phyloP scores from a whole-genome alignment of 306 rosid genomes.

The Prinsepia uniflora region DNA sequence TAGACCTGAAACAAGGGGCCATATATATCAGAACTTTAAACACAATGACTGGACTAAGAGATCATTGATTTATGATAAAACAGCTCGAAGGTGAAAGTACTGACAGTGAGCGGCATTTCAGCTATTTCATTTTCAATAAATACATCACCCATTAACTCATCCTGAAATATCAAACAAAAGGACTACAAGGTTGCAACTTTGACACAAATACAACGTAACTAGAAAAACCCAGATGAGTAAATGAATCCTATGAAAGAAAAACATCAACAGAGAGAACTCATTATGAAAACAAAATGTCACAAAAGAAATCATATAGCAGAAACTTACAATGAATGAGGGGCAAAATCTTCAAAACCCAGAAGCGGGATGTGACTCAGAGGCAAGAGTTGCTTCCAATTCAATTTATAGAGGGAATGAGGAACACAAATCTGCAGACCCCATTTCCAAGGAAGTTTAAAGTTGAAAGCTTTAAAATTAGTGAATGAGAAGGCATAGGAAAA shows the following conservation, averaged over 20 bases:
- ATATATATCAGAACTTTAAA: constrained; percentile 12
- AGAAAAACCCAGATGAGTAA: constrained; percentile 14
- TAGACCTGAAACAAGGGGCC: constrained; percentile 34
- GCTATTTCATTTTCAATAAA: constrained; percentile 18
- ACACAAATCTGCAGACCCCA: constrained; percentile 13
- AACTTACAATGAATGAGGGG: constrained; percentile 25
- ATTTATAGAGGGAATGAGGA: constrained; percentile 17
- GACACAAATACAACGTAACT: constrained; percentile 1
- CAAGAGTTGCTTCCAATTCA: constrained; percentile 7
- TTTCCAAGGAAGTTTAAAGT: constrained; percentile 21
- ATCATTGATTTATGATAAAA: neutral
- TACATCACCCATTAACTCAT: constrained; percentile 30
- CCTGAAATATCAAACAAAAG: constrained; percentile 20
- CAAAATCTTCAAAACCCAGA: constrained; percentile 36
- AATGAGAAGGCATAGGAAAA: constrained; percentile 2
- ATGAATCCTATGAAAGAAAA: neutral
- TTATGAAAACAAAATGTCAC: neutral
- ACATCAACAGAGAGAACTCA: neutral
- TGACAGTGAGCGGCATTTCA: constrained; percentile 32
- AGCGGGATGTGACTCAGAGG: constrained; percentile 11
- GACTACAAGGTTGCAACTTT: neutral
- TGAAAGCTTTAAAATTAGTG: neutral
- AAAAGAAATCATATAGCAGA: neutral
- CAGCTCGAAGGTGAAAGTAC: constrained; percentile 2
- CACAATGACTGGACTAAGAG: constrained; percentile 8